These are phyloP conservation scores for Candida caryicola DNA, from an alignment of 805 yeast genomes.

Conservation along the genomic window DNA sequence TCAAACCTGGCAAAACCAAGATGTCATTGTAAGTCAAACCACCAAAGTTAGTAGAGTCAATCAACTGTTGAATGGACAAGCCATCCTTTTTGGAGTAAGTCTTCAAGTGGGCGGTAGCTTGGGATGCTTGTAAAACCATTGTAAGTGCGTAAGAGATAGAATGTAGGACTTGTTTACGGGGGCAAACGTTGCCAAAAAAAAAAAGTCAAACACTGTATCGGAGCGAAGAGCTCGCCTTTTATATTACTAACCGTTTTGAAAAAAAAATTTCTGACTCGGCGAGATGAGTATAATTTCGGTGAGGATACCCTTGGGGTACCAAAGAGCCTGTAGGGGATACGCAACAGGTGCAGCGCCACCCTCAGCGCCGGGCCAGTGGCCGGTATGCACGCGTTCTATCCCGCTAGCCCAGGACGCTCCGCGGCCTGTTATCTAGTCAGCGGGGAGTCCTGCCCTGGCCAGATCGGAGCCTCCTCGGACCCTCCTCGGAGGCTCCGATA, in stretches of 20 bases:
- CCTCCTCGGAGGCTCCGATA: too few species aligned
- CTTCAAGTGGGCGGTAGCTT: constrained; percentile 67
- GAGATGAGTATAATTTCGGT: too few species aligned
- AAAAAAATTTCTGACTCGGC: constrained; percentile 11
- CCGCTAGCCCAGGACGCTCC: too few species aligned
- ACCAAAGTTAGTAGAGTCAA: constrained; percentile 89
- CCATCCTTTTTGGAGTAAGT: constrained; percentile 79
- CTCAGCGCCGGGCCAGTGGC: too few species aligned
- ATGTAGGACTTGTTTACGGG: constrained; percentile 15
- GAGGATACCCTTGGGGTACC: too few species aligned
- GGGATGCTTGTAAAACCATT: constrained; percentile 42
- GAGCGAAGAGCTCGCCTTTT: constrained; percentile 6
- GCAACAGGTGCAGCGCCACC: too few species aligned
- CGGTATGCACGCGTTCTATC: too few species aligned
- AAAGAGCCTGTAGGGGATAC: too few species aligned
- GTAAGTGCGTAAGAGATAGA: constrained; percentile 4
- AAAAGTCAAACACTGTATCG: constrained; percentile 17
- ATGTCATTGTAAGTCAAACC: constrained; percentile 98
- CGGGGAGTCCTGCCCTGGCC: too few species aligned
- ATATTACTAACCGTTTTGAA: constrained; percentile 5
- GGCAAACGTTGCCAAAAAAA: constrained; percentile 44
- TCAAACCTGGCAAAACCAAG: constrained; percentile 91
- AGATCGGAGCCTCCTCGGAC: too few species aligned
- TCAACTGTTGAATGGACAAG: constrained; percentile 72
- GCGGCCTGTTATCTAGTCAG: too few species aligned